Evolutionary conservation across 352 stramenopile species (phyloP), one percentile per base, ranked within the genome.

Genomic region (Blastocystis sp.): DNA sequence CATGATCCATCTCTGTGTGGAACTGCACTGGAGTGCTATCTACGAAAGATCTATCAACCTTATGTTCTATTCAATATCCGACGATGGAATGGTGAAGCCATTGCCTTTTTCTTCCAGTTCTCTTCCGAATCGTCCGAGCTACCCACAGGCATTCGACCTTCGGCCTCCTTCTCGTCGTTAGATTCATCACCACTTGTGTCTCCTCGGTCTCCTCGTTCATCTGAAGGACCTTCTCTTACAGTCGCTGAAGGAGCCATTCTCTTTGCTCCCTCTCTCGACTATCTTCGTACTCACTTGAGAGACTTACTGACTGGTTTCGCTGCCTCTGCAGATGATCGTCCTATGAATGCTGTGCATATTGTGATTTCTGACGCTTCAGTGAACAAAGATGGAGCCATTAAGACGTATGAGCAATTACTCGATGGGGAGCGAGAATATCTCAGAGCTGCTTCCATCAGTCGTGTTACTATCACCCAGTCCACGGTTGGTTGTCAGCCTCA

Each of bases 11-110:
- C 90, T 11, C 92, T 94, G 37, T 84, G 94, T 68, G 56, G 93
- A 35, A 90, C 90, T 27, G 90, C 95, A 1, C 81, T 97, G 37
- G 93, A 97, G 90, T 90, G 96, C 27, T 94, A 95, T 90, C 89
- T 94, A 9, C 90, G 93, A 51, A 93, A 94, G 89, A 91, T 96
- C 19, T 96, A 97, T 80, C 79, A 92, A 54, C 93, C 93, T 33
- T 94, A 97, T 91, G 90, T 92, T 44, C 92, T 97, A 2, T 90
- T 92, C 11, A 64, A 90, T 51, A 54, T 97, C 6, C 15, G 53
- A 22, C 9, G 35, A 5, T 87, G 82, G 54, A 17, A 57, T 91
- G 80, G 19, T n/a, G 35, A 35, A 19, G 48, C 62, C 24, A 24
- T 90, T 30, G 60, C 33, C 19, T 64, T 90, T 22, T 87, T 27